phyloP scores from a whole-genome alignment of 139 green algal genomes.

The Chlorella sorokiniana region DNA sequence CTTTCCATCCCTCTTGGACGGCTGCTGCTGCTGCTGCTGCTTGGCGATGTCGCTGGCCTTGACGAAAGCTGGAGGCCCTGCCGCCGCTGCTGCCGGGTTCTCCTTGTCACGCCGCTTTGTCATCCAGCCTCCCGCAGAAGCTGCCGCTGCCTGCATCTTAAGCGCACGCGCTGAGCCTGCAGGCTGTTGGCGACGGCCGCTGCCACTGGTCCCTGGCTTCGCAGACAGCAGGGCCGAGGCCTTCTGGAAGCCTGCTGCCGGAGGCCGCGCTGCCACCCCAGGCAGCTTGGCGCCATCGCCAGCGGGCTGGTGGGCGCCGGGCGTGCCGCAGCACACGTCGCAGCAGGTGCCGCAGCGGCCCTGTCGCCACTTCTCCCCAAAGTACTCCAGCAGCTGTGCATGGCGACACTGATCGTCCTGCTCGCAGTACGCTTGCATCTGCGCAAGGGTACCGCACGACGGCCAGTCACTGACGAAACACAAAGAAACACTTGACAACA shows the following conservation, averaged over 20 bases:
- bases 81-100: neutral
- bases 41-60: neutral
- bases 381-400: slow-evolving; percentile 43
- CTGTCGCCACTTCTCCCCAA: slow-evolving; percentile 19
- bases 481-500: neutral
- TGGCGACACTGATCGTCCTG: slow-evolving; percentile 54
- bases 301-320: neutral
- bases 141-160: slow-evolving; percentile 24
- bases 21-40: neutral
- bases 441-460: neutral
- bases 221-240: neutral
- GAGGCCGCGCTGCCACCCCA: too few relatives aligned
- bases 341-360: slow-evolving; percentile 7
- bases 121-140: neutral
- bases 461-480: neutral
- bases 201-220: neutral
- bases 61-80: neutral
- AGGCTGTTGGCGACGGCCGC: neutral
- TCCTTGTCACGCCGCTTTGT: slow-evolving; percentile 12
- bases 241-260: neutral
- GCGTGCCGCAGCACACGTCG: neutral
- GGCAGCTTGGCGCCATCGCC: neutral
- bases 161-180: slow-evolving; percentile 6
- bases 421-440: slow-evolving; percentile 59
- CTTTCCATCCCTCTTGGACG: neutral